Base-by-base conservation (phyloP, 2,329 filamentous ascomycete genomes). In the Orbilia oligospora region DNA sequence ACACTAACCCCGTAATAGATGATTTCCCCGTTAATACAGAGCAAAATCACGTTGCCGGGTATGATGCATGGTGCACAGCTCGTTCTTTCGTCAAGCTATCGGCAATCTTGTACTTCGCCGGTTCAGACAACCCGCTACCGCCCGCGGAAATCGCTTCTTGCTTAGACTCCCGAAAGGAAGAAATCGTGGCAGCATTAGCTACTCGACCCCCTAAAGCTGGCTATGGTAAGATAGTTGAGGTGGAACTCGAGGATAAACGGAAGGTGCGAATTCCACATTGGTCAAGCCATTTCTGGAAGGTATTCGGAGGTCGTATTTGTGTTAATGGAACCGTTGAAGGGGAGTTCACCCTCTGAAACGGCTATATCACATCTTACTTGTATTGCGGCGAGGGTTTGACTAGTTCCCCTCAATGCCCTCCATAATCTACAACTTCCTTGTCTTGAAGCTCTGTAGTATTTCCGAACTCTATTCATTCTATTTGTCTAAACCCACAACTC, bases 261-360 rank as follows among this genome's bases (percentile, higher is more conserved):
- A 22, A 44, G 12, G 22, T n/a, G 56, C 76, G 8, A 33, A 51
- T 41, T 20, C 76, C 76, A 41, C 2, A 18, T 18, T 71, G 69
- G 76, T 44, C 64, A 61, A 75, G 69, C 58, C 53, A 73, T 12
- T 79, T 79, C 24, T 79, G 76, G 76, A 68, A 46, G 18, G 64
- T 70, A 0, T 79, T 75, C n/a, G 76, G 76, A 6, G 46, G 46
- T 20, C 69, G 76, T 5, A 65, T 79, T 12, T 33, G 44, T 33
- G 76, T 79, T 6, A 79, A 79, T 41, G 76, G 76, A 12, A 79
- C 76, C 3, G 41, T 67, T 16, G 76, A 79, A 66, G 76, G 69
- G 12, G 69, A 75, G 14, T 79, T 73, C 22, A 73, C 76, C 2
- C 69, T 75, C 9, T 75, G 48, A 79, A 16, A n/a, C 36, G 4